phyloP scores from a whole-genome alignment of 1,284 basidiomycete species.

The Cutaneotrichosporon cavernicola region DNA sequence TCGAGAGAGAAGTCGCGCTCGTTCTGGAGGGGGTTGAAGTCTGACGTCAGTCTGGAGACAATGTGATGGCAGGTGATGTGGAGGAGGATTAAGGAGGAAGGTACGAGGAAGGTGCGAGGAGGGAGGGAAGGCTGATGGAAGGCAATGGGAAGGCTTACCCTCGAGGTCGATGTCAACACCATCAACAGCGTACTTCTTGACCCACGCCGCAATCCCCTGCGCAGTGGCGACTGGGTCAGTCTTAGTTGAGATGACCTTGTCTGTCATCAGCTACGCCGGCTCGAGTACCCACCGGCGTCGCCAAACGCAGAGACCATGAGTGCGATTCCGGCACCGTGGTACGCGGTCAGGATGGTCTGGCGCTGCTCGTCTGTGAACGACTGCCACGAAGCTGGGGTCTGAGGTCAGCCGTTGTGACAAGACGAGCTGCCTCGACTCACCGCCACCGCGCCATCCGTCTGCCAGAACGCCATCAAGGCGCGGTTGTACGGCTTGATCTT shows the following conservation, averaged over 20 bases:
- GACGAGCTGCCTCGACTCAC: slow-evolving; percentile 16
- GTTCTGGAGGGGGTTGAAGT: slow-evolving; percentile 19
- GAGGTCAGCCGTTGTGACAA: neutral
- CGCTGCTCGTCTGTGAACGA: slow-evolving; percentile 35
- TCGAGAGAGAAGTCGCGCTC: slow-evolving; percentile 19
- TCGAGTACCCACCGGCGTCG: slow-evolving; percentile 33
- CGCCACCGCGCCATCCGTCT: slow-evolving; percentile 46
- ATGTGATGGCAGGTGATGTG: no score
- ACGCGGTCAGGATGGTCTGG: slow-evolving; percentile 44
- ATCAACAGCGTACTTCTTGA: slow-evolving; percentile 54
- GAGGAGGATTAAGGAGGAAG: no score
- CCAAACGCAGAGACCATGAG: slow-evolving; percentile 56
- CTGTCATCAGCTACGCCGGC: slow-evolving; percentile 19
- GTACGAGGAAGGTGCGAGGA: neutral
- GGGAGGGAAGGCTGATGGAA: neutral
- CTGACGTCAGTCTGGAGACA: slow-evolving; percentile 16
- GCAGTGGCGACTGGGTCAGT: slow-evolving; percentile 49
- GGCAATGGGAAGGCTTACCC: slow-evolving; percentile 2
- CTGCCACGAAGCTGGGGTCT: slow-evolving; percentile 37
- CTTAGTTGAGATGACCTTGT: slow-evolving; percentile 47
- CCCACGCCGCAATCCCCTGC: slow-evolving; percentile 47
- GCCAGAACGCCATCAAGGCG: slow-evolving; percentile 57
- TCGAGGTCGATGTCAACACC: slow-evolving; percentile 59
- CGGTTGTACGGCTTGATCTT: slow-evolving; percentile 45
- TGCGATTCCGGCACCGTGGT: slow-evolving; percentile 55